phyloP scores from a whole-genome alignment of 352 stramenopile species.

The Pythium coloratum region DNA sequence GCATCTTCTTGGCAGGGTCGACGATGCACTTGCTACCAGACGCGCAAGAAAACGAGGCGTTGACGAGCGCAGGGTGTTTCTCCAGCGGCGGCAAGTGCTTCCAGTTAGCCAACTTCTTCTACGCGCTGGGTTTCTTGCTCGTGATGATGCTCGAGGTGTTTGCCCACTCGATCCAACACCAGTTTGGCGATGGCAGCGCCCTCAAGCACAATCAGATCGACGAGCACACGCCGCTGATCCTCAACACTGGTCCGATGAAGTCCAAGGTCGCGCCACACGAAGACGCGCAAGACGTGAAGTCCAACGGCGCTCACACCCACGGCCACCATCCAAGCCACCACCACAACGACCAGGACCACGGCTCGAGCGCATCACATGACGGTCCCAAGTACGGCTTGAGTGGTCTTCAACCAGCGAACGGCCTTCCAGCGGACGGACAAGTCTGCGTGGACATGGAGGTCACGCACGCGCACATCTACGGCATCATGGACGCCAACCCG shows the following conservation, averaged over 20 bases:
- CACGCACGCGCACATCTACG: conserved; percentile 61
- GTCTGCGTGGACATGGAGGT: conserved; percentile 29
- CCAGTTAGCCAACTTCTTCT: conserved; percentile 82
- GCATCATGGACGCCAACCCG: conserved; percentile 61
- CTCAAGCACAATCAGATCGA: background rate
- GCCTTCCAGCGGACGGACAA: conserved; percentile 10
- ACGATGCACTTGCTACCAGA: conserved; percentile 82
- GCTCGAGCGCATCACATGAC: background rate
- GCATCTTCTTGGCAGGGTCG: conserved; percentile 79
- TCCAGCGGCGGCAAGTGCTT: conserved; percentile 50
- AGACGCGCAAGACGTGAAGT: background rate
- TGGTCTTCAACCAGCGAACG: conserved; percentile 16
- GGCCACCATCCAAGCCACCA: background rate
- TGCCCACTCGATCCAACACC: conserved; percentile 58
- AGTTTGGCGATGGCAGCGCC: conserved; percentile 21
- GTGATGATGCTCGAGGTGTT: conserved; percentile 75
- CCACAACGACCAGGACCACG: conserved; percentile 15
- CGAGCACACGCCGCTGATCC: conserved; percentile 34
- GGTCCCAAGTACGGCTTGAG: conserved; percentile 8
- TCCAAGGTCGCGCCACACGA: conserved; percentile 7
- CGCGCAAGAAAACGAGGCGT: conserved; percentile 61
- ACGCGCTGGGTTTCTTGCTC: conserved; percentile 69
- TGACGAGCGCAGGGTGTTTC: conserved; percentile 48
- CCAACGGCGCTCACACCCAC: background rate
- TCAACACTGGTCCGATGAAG: conserved; percentile 16